Percentiles rank a stretch among this genome's conserved stretches.
Conservation (phyloP, 805 yeast genomes). For the Ogataea haglerorum region DNA sequence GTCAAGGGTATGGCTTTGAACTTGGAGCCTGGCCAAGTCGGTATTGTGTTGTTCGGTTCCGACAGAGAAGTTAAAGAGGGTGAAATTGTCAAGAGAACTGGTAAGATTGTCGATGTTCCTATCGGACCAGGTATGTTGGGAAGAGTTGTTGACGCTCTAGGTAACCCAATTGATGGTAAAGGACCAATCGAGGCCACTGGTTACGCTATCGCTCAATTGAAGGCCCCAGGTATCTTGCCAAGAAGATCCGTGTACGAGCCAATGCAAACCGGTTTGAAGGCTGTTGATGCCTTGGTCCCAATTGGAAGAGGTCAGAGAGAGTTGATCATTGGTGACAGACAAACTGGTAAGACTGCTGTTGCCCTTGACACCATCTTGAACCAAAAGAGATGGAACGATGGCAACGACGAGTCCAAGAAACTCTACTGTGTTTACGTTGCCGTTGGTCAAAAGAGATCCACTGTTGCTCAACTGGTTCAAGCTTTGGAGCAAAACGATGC, state of each 20-base stretch:
- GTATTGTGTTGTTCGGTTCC: constrained; percentile 99
- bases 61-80: constrained; percentile 99
- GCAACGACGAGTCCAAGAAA: constrained; percentile 93
- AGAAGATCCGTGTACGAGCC: constrained; percentile 98
- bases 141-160: constrained; percentile 99
- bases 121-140: constrained; percentile 98
- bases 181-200: constrained; percentile 91
- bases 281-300: constrained; percentile 99
- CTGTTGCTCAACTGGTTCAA: constrained; percentile 99
- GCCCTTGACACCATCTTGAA: constrained; percentile 97
- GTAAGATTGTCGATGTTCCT: constrained; percentile 98
- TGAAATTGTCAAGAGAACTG: constrained; percentile 99
- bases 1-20: constrained; percentile 99
- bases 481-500: constrained; percentile 98
- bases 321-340: constrained; percentile 99
- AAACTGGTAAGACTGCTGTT: constrained; percentile 99
- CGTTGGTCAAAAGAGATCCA: constrained; percentile 99
- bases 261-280: constrained; percentile 99
- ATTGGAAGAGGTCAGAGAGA: constrained; percentile 99
- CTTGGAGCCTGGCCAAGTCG: constrained; percentile 99
- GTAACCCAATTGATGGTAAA: constrained; percentile 99
- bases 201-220: constrained; percentile 93
- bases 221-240: constrained; percentile 99
- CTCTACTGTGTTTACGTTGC: constrained; percentile 99
- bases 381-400: constrained; percentile 98